Conservation (phyloP, 305 asterid species). For the Fraxinus angustifolia region DNA sequence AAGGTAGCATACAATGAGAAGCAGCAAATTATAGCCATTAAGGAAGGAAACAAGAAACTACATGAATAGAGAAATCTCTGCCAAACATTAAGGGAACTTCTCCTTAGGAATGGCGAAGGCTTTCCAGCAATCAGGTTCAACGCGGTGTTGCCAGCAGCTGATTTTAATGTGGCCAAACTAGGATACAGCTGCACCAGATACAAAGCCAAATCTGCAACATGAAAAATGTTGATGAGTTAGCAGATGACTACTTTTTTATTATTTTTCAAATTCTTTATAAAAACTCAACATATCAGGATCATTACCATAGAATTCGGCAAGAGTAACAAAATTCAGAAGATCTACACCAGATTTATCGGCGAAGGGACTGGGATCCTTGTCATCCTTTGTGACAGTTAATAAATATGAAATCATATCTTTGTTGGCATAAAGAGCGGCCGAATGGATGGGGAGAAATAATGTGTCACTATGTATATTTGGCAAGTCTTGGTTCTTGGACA, state of each 20-base stretch:
- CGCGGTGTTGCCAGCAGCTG: conserved; percentile 34
- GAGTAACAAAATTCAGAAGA: conserved; percentile 34
- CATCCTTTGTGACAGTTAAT: conserved; percentile 34
- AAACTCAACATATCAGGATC: background rate
- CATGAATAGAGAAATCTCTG: conserved; percentile 27
- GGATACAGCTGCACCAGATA: conserved; percentile 38
- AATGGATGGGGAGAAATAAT: conserved; percentile 27
- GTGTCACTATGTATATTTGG: conserved; percentile 22
- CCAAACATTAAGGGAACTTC: conserved; percentile 25
- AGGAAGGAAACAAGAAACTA: conserved; percentile 18
- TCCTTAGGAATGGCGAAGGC: conserved; percentile 24
- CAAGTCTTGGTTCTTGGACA: conserved; percentile 24
- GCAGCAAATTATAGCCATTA: background rate
- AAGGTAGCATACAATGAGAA: background rate
- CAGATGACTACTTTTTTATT: background rate
- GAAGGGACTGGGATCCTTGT: conserved; percentile 28
- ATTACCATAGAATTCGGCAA: conserved; percentile 38
- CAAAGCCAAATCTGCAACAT: conserved; percentile 31
- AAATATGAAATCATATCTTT: conserved; percentile 33
- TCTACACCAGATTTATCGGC: conserved; percentile 30
- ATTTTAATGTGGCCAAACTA: conserved; percentile 24
- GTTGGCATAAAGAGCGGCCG: conserved; percentile 40
- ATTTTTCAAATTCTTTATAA: background rate
- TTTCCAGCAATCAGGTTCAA: conserved; percentile 32
- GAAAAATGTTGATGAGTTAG: background rate